Conservation (phyloP, 202 grass and related monocot genomes). For the Setaria italica region DNA sequence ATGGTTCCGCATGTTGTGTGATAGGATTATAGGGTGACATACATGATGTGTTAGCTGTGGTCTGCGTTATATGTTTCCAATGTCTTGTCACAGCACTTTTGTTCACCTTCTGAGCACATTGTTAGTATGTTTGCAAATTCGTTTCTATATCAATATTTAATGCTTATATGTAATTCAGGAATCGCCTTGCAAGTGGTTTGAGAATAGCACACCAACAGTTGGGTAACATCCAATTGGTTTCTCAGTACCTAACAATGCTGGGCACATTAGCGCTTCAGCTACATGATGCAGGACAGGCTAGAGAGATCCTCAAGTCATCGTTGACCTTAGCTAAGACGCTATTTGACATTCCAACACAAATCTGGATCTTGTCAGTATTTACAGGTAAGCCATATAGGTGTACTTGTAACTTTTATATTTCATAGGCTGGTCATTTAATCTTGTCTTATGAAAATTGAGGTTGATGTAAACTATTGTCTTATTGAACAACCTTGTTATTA, state of each 20-base stretch:
- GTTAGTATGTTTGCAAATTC: slow-evolving; percentile 18
- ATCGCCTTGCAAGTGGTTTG: slow-evolving; percentile 92
- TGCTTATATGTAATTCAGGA: slow-evolving; percentile 59
- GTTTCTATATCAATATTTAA: slow-evolving; percentile 31
- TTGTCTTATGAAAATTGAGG: slow-evolving; percentile 21
- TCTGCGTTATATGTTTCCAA: slow-evolving; percentile 34
- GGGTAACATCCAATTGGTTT: slow-evolving; percentile 97
- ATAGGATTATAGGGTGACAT: neutral
- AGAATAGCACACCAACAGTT: slow-evolving; percentile 97
- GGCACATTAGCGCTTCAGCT: slow-evolving; percentile 94
- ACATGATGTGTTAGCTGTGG: slow-evolving; percentile 8
- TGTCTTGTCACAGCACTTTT: slow-evolving; percentile 12
- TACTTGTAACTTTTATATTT: neutral
- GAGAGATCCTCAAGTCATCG: slow-evolving; percentile 95
- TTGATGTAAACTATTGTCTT: slow-evolving; percentile 39
- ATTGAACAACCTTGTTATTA: slow-evolving; percentile 44
- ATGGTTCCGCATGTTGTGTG: slow-evolving; percentile 5
- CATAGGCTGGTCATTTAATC: slow-evolving; percentile 24
- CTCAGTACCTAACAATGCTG: slow-evolving; percentile 93
- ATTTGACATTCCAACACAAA: slow-evolving; percentile 97
- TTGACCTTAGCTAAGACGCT: slow-evolving; percentile 93
- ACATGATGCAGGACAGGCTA: slow-evolving; percentile 84
- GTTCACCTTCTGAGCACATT: neutral
- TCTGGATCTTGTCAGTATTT: slow-evolving; percentile 95
- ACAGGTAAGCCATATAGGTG: slow-evolving; percentile 56